These are phyloP conservation scores for Pythium apleroticum DNA, from an alignment of 352 stramenopile species.

Conservation along the genomic window DNA sequence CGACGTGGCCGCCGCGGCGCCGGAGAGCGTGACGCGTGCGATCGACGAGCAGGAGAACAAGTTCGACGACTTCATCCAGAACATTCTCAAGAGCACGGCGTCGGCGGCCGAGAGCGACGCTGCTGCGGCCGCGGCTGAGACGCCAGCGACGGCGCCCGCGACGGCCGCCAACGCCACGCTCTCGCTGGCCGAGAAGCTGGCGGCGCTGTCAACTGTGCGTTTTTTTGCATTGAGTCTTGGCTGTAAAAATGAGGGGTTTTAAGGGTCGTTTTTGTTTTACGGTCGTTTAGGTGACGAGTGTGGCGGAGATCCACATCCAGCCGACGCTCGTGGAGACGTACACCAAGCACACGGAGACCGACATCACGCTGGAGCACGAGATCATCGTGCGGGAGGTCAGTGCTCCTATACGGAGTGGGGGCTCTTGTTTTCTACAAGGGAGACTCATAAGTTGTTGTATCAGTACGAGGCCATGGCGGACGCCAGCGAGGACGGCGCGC, in stretches of 20 bases:
- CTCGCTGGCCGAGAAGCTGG: conserved; percentile 78
- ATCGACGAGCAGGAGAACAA: conserved; percentile 59
- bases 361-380: conserved; percentile 82
- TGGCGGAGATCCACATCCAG: conserved; percentile 82
- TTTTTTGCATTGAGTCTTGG: background rate
- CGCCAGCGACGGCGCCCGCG: conserved; percentile 9
- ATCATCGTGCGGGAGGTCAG: conserved; percentile 52
- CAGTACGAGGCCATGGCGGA: conserved; percentile 27
- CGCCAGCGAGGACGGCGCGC: conserved; percentile 23
- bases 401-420: background rate
- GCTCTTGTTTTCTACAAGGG: background rate
- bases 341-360: conserved; percentile 82
- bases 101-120: background rate
- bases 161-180: conserved; percentile 27
- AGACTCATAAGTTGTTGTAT: background rate
- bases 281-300: conserved; percentile 49
- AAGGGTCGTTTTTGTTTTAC: background rate
- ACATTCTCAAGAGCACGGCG: conserved; percentile 69
- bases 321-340: conserved; percentile 81
- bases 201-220: conserved; percentile 65
- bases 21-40: conserved; percentile 50
- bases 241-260: background rate
- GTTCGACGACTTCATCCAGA: conserved; percentile 85
- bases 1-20: conserved; percentile 35
- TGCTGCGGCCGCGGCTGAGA: background rate